phyloP scores from a whole-genome alignment of 1,284 basidiomycete species.

The Kalmanozyma brasiliensis region DNA sequence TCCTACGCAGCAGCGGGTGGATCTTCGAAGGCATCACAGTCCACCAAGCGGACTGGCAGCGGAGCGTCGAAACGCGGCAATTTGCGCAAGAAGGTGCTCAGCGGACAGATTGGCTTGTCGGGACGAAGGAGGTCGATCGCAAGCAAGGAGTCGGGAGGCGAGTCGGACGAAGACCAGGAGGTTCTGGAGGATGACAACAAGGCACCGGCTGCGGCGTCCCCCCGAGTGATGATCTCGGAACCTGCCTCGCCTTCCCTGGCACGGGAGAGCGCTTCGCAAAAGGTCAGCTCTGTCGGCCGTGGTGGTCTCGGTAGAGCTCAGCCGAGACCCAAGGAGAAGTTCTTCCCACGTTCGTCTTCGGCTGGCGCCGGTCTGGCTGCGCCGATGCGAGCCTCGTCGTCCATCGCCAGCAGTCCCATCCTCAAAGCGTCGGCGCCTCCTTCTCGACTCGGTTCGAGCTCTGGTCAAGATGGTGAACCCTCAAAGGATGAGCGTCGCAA shows the following conservation, averaged over 20 bases:
- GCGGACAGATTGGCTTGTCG: conserved; percentile 39
- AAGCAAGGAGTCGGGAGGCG: conserved; percentile 5
- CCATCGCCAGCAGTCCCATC: conserved; percentile 19
- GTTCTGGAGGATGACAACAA: conserved; percentile 3
- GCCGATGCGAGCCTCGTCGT: conserved; percentile 9
- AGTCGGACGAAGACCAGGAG: conserved; percentile 19
- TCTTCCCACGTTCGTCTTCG: conserved; percentile 47
- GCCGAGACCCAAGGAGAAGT: conserved; percentile 23
- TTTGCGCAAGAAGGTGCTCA: conserved; percentile 44
- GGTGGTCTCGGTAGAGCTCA: too few species aligned
- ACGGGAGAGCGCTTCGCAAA: conserved; percentile 11
- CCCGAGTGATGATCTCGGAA: conserved; percentile 44
- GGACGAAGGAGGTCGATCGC: conserved; percentile 15
- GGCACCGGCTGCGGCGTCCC: conserved; percentile 10
- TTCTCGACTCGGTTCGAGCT: conserved; percentile 11
- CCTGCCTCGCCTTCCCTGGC: conserved; percentile 15
- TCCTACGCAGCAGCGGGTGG: background rate
- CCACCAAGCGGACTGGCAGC: conserved; percentile 9
- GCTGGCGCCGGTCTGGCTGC: conserved; percentile 41
- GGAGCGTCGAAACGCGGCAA: conserved; percentile 20
- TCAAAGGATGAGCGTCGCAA: conserved; percentile 6
- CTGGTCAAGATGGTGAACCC: conserved; percentile 4
- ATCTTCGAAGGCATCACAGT: background rate
- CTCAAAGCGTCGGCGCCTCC: conserved; percentile 18
- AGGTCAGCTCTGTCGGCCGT: conserved; percentile 20